Percentiles rank a stretch among this genome's conserved stretches.
These are phyloP conservation scores for Mucor irregularis DNA, from an alignment of 371 early-diverging fungal species.

Conservation along the genomic window DNA sequence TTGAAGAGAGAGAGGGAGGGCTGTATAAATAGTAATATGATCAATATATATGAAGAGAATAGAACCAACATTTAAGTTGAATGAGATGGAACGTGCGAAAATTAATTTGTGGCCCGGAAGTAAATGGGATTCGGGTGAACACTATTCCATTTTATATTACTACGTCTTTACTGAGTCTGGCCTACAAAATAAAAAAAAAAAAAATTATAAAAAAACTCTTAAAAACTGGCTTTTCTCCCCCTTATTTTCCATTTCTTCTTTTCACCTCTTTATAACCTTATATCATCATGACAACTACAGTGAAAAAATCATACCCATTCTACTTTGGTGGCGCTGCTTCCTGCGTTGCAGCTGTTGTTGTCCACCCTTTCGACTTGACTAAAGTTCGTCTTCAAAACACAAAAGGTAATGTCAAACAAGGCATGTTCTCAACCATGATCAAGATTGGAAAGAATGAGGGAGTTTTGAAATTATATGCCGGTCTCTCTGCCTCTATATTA, in stretches of 20 bases:
- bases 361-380: constrained; percentile 86
- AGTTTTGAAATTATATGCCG: constrained; percentile 62
- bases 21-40: no score
- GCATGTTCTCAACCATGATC: constrained; percentile 57
- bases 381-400: constrained; percentile 86
- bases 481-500: constrained; percentile 72
- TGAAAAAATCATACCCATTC: constrained; percentile 37
- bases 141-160: no score
- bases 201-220: no score
- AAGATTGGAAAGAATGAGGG: constrained; percentile 56
- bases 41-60: no score
- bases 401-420: constrained; percentile 46
- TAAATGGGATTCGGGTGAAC: no score
- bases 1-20: no score
- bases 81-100: no score
- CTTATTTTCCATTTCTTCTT: background rate
- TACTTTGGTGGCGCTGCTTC: constrained; percentile 67
- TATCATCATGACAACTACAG: background rate
- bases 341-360: constrained; percentile 60
- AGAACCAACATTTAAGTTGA: no score
- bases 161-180: no score
- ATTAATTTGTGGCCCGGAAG: no score
- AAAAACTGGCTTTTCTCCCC: no score
- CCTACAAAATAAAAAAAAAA: no score
- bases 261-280: background rate